Conservation (phyloP, 179 eudicot species). For the Spinacia oleracea region DNA sequence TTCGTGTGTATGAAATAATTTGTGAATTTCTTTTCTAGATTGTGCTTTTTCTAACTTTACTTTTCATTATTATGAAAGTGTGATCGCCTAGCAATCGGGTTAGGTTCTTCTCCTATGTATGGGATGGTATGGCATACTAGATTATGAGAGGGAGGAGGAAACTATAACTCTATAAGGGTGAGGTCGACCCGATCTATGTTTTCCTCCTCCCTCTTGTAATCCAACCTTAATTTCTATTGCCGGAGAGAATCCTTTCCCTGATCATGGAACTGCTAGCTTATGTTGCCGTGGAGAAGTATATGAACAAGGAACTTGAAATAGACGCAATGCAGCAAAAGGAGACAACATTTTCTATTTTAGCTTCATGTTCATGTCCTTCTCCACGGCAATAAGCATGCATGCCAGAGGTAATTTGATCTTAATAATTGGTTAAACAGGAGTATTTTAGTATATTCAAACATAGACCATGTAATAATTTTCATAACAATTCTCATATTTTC, state of each 20-base stretch:
- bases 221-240: neutral
- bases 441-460: too few species aligned
- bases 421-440: too few species aligned
- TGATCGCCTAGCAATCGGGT: too few species aligned
- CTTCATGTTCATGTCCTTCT: conserved; percentile 48
- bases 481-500: neutral
- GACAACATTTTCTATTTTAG: neutral
- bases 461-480: neutral
- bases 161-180: too few species aligned
- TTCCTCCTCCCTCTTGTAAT: neutral
- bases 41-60: neutral
- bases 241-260: neutral
- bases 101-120: too few species aligned
- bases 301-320: conserved; percentile 34
- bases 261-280: neutral
- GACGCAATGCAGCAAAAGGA: neutral
- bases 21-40: neutral
- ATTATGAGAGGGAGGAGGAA: too few species aligned
- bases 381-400: conserved; percentile 31
- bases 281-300: conserved; percentile 34
- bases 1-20: neutral
- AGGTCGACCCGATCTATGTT: neutral
- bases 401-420: neutral
- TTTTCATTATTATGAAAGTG: too few species aligned
- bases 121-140: too few species aligned